Evolutionary conservation across 768 basidiomycete species (phyloP), one percentile per base, ranked within the genome.

Genomic region (Boletellus ananiceps): DNA sequence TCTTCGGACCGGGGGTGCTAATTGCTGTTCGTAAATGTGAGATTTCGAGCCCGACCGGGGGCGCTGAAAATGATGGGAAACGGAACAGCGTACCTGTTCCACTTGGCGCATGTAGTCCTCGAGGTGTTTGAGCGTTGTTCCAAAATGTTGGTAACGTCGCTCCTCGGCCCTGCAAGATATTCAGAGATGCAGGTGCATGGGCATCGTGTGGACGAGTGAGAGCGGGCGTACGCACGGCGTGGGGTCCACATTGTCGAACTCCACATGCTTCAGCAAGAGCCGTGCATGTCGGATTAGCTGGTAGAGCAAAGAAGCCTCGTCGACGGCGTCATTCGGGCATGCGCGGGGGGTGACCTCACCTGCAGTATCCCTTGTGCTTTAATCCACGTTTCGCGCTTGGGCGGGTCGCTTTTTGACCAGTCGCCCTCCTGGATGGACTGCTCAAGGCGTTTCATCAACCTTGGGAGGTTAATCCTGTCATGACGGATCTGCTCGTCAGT

Each of bases 381-480:
- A 29, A 86, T 69, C 82, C 81, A 84, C 0, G 70, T 65, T 44
- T 66, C 59, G 33, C 61, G 61, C 41, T 49, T 59, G 7, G 59
- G 52, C 1, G 58, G 44, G 42, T 44, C 50, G n/a, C 60, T 58
- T 45, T 64, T 59, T 9, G 55, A 61, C 73, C 73, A 68, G 45
- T 72, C 49, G 54, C 60, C 64, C 12, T 66, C 62, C 18, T 66
- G 67, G 0, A 78, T 65, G 9, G 76, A 72, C 57, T 77, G 79
- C 49, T 88, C 84, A 0, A 90, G 74, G 47, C 81, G 65, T 38
- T 75, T 72, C 5, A 88, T 65, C 7, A 89, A 74, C 42, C 84
- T 75, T 9, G 69, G 67, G 8, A 89, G 71, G 65, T 89, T 89
- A 12, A 89, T 78, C 55, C 79, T 76, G 69, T 89, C 83, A 50